These are phyloP conservation scores for Globisporangium carolinianum DNA, from an alignment of 352 stramenopile species.

Conservation along the genomic window DNA sequence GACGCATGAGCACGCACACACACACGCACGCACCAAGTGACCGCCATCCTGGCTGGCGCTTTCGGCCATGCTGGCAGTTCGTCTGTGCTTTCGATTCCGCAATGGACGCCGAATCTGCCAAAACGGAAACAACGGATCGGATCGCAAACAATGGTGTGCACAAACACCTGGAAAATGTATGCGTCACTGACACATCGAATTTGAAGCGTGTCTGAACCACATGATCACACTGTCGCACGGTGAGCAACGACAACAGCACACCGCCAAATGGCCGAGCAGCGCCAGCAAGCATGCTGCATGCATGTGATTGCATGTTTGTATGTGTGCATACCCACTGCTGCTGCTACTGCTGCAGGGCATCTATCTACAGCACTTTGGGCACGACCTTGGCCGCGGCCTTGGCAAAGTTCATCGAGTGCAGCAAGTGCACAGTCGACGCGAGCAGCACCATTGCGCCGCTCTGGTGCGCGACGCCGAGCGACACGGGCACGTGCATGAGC, in stretches of 20 bases:
- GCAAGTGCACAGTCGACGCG: slow-evolving; percentile 87
- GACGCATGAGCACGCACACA: neutral
- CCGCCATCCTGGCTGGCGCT: slow-evolving; percentile 5
- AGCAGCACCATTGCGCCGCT: slow-evolving; percentile 93
- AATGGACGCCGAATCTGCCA: neutral
- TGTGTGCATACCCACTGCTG: neutral
- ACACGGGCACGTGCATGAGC: slow-evolving; percentile 94
- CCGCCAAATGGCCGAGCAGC: no score
- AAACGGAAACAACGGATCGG: neutral
- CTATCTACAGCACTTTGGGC: slow-evolving; percentile 23
- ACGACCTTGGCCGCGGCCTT: slow-evolving; percentile 40
- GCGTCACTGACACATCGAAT: no score
- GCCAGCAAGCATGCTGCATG: neutral
- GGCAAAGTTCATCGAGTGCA: slow-evolving; percentile 88
- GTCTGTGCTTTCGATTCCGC: neutral
- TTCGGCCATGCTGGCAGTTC: neutral
- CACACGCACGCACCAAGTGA: slow-evolving; percentile 7
- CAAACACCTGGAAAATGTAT: neutral
- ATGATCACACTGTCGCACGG: no score
- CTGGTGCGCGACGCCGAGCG: slow-evolving; percentile 94
- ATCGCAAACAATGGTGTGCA: neutral
- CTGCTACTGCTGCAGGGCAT: no score
- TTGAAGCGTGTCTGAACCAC: no score
- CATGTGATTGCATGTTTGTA: neutral
- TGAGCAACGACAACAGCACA: no score